Evolutionary conservation across 805 yeast species (phyloP).

Genomic region (Kodamaea lidongshanica): DNA sequence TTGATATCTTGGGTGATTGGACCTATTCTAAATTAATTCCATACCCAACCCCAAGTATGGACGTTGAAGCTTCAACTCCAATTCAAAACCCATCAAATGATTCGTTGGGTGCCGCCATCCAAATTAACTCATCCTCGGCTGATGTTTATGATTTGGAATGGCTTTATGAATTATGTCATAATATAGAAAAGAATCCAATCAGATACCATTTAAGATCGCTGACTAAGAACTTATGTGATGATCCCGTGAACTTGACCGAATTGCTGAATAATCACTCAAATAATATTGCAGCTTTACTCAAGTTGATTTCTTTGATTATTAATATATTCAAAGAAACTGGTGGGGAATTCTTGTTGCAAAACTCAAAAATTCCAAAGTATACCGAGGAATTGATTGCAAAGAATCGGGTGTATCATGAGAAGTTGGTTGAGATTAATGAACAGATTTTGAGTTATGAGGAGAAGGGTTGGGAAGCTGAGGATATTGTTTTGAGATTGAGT

Average conservation of each 20-base stretch:
- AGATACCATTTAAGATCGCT: slow-evolving; percentile 42
- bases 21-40: slow-evolving; percentile 35
- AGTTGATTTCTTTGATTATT: slow-evolving; percentile 24
- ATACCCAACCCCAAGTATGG: slow-evolving; percentile 18
- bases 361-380: slow-evolving; percentile 33
- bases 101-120: not conserved
- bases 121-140: no score
- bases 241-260: slow-evolving; percentile 32
- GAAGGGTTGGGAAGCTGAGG: slow-evolving; percentile 36
- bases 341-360: slow-evolving; percentile 29
- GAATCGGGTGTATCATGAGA: slow-evolving; percentile 17
- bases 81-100: not conserved
- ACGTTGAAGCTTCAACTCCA: slow-evolving; percentile 2
- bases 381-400: slow-evolving; percentile 18
- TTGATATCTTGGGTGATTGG: slow-evolving; percentile 32
- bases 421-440: slow-evolving; percentile 16
- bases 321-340: slow-evolving; percentile 26
- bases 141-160: slow-evolving; percentile 21
- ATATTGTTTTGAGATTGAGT: slow-evolving; percentile 29
- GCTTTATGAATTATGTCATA: slow-evolving; percentile 36
- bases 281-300: slow-evolving; percentile 18
- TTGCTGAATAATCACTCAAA: slow-evolving; percentile 17
- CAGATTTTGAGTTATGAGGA: slow-evolving; percentile 27
- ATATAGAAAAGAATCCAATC: slow-evolving; percentile 43
- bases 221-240: slow-evolving; percentile 25